A percentile compares a stretch with the other conserved stretches of the same genome.
Evolutionary conservation across 2,329 filamentous ascomycete genomes (phyloP).

Genomic region (Domatiomyces catenatus): DNA sequence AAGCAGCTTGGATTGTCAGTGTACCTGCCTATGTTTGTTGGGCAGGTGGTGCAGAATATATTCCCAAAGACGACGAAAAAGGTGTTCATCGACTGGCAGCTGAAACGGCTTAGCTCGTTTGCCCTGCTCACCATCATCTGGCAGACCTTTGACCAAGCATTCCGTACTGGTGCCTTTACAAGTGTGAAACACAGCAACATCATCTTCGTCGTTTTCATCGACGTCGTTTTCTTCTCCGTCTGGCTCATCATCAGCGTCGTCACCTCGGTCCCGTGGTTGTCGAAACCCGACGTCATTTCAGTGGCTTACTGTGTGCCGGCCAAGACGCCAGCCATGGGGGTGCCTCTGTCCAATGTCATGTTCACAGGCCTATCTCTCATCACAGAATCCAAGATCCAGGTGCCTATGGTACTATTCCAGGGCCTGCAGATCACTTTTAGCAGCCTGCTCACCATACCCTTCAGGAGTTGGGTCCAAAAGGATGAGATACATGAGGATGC

Average conservation of each 20-base stretch:
- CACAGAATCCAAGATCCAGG: slow-evolving; percentile 44
- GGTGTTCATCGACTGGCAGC: slow-evolving; percentile 34
- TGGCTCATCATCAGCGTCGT: slow-evolving; percentile 48
- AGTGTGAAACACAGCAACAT: slow-evolving; percentile 44
- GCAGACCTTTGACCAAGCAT: slow-evolving; percentile 53
- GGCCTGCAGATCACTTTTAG: slow-evolving; percentile 29
- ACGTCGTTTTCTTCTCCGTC: slow-evolving; percentile 45
- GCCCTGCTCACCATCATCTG: slow-evolving; percentile 39
- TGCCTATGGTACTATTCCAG: slow-evolving; percentile 46
- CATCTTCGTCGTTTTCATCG: slow-evolving; percentile 52
- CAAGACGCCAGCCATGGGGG: slow-evolving; percentile 56
- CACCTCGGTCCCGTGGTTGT: slow-evolving; percentile 38
- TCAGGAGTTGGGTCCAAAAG: slow-evolving; percentile 26
- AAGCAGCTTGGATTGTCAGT: slow-evolving; percentile 54
- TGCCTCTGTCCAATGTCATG: slow-evolving; percentile 54
- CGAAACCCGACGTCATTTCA: slow-evolving; percentile 48
- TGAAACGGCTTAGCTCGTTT: slow-evolving; percentile 30
- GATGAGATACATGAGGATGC: background rate
- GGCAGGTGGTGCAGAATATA: slow-evolving; percentile 43
- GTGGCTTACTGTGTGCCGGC: slow-evolving; percentile 60
- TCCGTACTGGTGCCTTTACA: slow-evolving; percentile 47
- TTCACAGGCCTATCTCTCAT: slow-evolving; percentile 42
- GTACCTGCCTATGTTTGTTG: slow-evolving; percentile 46
- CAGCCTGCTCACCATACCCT: slow-evolving; percentile 27
- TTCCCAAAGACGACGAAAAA: slow-evolving; percentile 40